Evolutionary conservation across 306 rosid genomes (phyloP), one percentile per base, ranked within the genome.

Genomic region (Cicer chorassanicum): DNA sequence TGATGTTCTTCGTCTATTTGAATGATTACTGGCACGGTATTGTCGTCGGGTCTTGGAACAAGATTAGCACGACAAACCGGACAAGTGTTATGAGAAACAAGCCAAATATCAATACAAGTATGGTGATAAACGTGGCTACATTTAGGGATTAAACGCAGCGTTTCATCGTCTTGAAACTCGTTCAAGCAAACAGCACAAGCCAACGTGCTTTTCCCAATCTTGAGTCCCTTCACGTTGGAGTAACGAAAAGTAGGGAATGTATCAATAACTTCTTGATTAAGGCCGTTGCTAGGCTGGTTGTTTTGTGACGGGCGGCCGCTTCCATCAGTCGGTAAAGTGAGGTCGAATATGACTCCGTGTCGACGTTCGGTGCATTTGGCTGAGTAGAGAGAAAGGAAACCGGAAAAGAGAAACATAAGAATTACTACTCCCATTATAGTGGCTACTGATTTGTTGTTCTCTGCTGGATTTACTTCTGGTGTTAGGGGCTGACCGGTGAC

Each of bases 61-160:
- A 93, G 77, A 79, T 84, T 62, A 6, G 98, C 90, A 2, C 98
- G 90, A 65, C 98, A 93, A 71, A 93, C 89, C 0, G 98, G 98
- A 36, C 98, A 93, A 0, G 98, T 93, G 69, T 87, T 59, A 73
- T 91, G 91, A 6, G 89, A 82, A 2, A 78, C 72, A 19, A 93
- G 76, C 98, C 98, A 91, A 4, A 75, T 70, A 68, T 91, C 93
- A 46, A 93, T 82, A 64, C 98, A 93, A 39, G 55, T 78, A 0
- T 85, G 80, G 76, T 93, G 98, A 73, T 91, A 93, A 19, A 89
- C 97, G 80, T 93, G 98, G 83, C 78, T 86, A 59, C 98, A 93
- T 9, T 80, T 75, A 9, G 84, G 81, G 24, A 81, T 69, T 15
- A 81, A 36, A 71, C 98, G 98, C 73, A 92, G 84, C 54, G 84